Percentiles rank a stretch among this genome's conserved stretches.
Evolutionary conservation across 345 rosid genomes (phyloP).

Genomic region (Jatropha curcas): DNA sequence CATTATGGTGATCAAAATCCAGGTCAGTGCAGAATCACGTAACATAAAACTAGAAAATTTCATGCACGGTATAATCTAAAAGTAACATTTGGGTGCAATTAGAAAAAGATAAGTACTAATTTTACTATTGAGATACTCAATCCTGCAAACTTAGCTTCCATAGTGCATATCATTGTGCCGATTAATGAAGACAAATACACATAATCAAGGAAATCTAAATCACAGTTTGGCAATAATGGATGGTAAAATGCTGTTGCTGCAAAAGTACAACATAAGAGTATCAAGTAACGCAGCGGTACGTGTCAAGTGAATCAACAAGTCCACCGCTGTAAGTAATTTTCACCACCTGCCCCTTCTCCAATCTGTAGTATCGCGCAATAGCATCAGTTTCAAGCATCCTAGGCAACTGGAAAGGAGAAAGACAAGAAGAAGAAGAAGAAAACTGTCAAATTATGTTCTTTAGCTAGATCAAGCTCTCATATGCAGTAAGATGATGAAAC

Average conservation of each 20-base stretch:
- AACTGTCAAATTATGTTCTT: background rate
- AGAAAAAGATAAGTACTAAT: background rate
- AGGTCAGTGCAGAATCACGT: background rate
- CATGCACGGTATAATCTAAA: background rate
- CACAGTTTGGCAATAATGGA: background rate
- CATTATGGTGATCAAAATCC: too few species aligned
- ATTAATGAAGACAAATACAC: background rate
- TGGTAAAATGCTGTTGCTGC: background rate
- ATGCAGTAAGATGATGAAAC: background rate
- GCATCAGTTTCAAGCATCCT: constrained; percentile 53
- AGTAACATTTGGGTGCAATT: background rate
- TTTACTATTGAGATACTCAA: background rate
- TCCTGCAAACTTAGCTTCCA: background rate
- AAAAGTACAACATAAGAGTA: background rate
- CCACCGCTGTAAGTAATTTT: constrained; percentile 54
- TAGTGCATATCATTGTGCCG: background rate
- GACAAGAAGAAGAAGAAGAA: background rate
- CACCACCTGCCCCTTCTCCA: constrained; percentile 70
- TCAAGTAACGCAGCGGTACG: constrained; percentile 51
- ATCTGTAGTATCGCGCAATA: constrained; percentile 60
- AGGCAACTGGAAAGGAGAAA: constrained; percentile 52
- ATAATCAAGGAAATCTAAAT: background rate
- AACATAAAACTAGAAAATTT: background rate
- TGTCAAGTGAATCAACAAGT: constrained; percentile 40
- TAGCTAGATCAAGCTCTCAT: background rate